phyloP scores from a whole-genome alignment of 768 basidiomycete genomes.

The Naematelia encephala region DNA sequence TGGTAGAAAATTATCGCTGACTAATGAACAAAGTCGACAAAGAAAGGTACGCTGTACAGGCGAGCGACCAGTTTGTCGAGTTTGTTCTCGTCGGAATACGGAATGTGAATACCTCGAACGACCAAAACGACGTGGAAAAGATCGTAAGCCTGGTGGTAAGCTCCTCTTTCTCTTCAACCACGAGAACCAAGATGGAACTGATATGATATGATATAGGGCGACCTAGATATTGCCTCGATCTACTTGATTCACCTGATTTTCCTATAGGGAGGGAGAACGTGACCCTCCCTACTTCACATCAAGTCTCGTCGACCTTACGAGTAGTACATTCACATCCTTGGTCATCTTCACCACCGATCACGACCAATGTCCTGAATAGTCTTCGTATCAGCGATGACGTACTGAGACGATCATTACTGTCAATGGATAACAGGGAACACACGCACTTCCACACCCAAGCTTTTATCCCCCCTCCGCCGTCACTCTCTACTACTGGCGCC shows the following conservation, averaged over 20 bases:
- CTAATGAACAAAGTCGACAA: neutral
- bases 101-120: neutral
- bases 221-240: neutral
- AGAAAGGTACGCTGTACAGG: neutral
- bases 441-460: neutral
- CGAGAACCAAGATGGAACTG: neutral
- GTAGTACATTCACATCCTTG: neutral
- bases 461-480: no score
- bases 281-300: neutral
- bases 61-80: neutral
- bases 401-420: neutral
- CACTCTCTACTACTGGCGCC: no score
- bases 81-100: neutral
- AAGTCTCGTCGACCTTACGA: neutral
- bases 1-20: neutral
- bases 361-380: neutral
- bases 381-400: neutral
- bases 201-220: neutral
- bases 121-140: neutral
- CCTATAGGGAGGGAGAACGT: neutral
- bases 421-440: neutral
- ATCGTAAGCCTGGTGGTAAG: neutral
- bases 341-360: neutral
- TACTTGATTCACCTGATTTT: neutral
- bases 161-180: neutral